phyloP scores from a whole-genome alignment of 768 basidiomycete species.

The Clitopilus hobsonii region DNA sequence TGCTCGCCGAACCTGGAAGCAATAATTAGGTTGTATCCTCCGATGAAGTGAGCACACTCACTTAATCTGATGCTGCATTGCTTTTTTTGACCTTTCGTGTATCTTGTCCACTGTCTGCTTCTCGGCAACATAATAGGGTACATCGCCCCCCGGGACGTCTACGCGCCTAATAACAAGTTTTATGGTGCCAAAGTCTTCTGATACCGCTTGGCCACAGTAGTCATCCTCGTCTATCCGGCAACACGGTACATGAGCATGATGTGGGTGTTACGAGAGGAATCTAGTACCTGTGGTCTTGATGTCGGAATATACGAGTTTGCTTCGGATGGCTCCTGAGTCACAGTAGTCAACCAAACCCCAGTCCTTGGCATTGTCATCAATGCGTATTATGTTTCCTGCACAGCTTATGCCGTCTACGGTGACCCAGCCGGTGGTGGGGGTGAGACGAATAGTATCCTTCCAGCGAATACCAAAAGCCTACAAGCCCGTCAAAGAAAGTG shows the following conservation, averaged over 20 bases:
- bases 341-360: background rate
- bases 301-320: too few relatives aligned
- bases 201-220: background rate
- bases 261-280: background rate
- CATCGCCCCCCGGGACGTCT: background rate
- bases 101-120: conserved; percentile 8
- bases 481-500: background rate
- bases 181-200: background rate
- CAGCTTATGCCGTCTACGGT: conserved; percentile 9
- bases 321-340: too few relatives aligned
- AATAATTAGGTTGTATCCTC: too few relatives aligned
- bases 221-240: background rate
- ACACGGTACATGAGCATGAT: too few relatives aligned
- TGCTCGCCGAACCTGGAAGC: background rate
- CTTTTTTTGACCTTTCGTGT: conserved; percentile 21
- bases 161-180: background rate
- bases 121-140: background rate
- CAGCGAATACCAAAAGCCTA: conserved; percentile 15
- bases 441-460: conserved; percentile 2
- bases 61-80: conserved; percentile 17
- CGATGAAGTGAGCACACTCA: conserved; percentile 1
- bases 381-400: background rate
- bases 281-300: too few relatives aligned
- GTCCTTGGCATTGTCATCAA: conserved; percentile 6
- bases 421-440: conserved; percentile 1